Conservation (phyloP, 2,329 filamentous ascomycete genomes). For the Fusarium sp. region DNA sequence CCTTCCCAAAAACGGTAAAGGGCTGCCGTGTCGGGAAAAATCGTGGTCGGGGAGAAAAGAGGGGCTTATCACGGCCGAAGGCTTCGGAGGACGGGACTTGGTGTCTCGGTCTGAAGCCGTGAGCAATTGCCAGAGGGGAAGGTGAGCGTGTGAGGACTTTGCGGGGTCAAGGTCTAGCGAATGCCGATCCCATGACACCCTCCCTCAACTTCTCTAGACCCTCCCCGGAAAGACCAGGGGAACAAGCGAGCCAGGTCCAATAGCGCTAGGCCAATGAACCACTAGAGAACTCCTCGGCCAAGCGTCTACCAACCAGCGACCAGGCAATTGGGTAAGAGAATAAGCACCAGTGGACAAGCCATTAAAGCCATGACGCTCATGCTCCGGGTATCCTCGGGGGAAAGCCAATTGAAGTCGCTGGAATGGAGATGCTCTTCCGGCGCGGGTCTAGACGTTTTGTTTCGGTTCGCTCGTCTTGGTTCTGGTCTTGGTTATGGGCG, state of each 20-base stretch:
- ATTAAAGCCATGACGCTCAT: conserved; percentile 40
- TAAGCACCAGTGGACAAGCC: conserved; percentile 45
- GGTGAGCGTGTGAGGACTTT: conserved; percentile 29
- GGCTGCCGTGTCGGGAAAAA: conserved; percentile 39
- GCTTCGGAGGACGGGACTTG: conserved; percentile 30
- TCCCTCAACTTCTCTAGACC: conserved; percentile 4
- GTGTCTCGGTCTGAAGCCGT: conserved; percentile 39
- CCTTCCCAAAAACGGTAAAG: conserved; percentile 24
- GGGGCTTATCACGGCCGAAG: conserved; percentile 36
- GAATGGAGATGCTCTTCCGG: conserved; percentile 39
- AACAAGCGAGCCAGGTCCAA: conserved; percentile 36
- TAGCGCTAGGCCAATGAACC: conserved; percentile 27
- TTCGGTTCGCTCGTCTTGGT: conserved; percentile 11
- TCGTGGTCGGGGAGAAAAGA: conserved; percentile 41
- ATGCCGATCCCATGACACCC: conserved; percentile 46
- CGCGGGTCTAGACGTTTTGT: conserved; percentile 19
- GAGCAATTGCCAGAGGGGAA: conserved; percentile 26
- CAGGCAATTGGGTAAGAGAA: conserved; percentile 47
- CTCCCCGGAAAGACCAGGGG: conserved; percentile 35
- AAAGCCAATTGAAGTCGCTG: conserved; percentile 40
- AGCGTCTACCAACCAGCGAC: conserved; percentile 46
- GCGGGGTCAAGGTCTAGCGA: conserved; percentile 41
- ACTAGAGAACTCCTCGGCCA: conserved; percentile 33
- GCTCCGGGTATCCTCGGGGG: conserved; percentile 46
- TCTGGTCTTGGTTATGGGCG: not conserved